These are phyloP conservation scores for Candida alai DNA, from an alignment of 805 yeast genomes.

Conservation along the genomic window DNA sequence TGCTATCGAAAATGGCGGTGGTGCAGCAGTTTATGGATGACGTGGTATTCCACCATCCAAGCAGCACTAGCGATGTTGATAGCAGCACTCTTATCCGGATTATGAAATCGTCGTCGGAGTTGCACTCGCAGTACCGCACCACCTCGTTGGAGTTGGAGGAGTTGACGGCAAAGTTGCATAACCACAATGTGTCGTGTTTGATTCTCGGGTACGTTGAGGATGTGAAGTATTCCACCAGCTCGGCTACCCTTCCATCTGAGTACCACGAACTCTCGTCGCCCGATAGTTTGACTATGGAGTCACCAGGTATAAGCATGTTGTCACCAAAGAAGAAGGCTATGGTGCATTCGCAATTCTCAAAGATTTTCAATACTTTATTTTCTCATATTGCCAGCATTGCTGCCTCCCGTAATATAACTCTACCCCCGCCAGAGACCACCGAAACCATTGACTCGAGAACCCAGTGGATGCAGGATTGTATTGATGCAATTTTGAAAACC, in stretches of 20 bases:
- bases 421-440: slow-evolving; percentile 24
- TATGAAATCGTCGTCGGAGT: slow-evolving; percentile 26
- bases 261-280: too few species aligned
- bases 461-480: slow-evolving; percentile 38
- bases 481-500: slow-evolving; percentile 19
- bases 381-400: slow-evolving; percentile 46
- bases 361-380: slow-evolving; percentile 39
- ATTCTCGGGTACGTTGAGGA: slow-evolving; percentile 48
- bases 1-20: slow-evolving; percentile 26
- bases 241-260: too few species aligned
- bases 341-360: slow-evolving; percentile 12
- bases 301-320: background rate
- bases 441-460: slow-evolving; percentile 21
- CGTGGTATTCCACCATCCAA: slow-evolving; percentile 14
- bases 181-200: slow-evolving; percentile 43
- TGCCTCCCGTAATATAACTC: slow-evolving; percentile 36
- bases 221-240: slow-evolving; percentile 26
- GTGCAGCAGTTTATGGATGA: slow-evolving; percentile 32
- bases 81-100: slow-evolving; percentile 25
- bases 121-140: slow-evolving; percentile 27
- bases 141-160: slow-evolving; percentile 26
- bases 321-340: slow-evolving; percentile 5
- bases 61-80: slow-evolving; percentile 20
- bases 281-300: background rate
- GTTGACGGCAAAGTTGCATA: slow-evolving; percentile 24